A percentile compares a stretch with the other conserved stretches of the same genome.
Conservation (phyloP, 2,329 filamentous ascomycete species). For the Apiospora koreana region DNA sequence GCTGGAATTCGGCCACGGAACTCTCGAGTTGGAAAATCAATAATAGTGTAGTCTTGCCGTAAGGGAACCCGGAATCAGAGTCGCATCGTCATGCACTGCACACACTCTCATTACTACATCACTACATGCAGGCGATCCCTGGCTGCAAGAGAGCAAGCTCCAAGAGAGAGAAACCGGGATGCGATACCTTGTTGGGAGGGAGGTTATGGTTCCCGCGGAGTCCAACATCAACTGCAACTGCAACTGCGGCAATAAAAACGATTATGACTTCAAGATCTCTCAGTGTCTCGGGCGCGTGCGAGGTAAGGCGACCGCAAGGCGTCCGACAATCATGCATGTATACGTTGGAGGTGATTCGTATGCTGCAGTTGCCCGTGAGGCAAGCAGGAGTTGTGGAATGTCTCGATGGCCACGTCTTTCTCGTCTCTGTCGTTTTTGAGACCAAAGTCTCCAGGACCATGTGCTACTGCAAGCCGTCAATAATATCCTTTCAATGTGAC, state of each 20-base stretch:
- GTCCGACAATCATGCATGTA: background rate
- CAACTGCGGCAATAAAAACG: background rate
- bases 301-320: slow-evolving; percentile 2
- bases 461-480: slow-evolving; percentile 6
- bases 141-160: background rate
- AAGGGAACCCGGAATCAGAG: slow-evolving; percentile 3
- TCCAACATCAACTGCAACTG: background rate
- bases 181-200: background rate
- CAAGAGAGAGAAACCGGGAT: slow-evolving; percentile 5
- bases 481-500: slow-evolving; percentile 3
- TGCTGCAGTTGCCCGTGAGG: slow-evolving; percentile 1
- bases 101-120: background rate
- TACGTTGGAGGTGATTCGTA: background rate
- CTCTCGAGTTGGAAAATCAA: background rate
- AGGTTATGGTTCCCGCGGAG: background rate
- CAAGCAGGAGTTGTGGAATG: background rate
- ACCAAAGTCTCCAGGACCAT: background rate
- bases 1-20: background rate
- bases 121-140: slow-evolving; percentile 4
- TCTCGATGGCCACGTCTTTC: slow-evolving; percentile 1
- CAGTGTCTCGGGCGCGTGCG: background rate
- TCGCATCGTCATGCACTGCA: background rate
- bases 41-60: background rate
- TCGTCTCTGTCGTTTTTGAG: background rate
- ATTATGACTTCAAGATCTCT: background rate